phyloP scores from a whole-genome alignment of 441 rosid species.

The Jatropha multifida region DNA sequence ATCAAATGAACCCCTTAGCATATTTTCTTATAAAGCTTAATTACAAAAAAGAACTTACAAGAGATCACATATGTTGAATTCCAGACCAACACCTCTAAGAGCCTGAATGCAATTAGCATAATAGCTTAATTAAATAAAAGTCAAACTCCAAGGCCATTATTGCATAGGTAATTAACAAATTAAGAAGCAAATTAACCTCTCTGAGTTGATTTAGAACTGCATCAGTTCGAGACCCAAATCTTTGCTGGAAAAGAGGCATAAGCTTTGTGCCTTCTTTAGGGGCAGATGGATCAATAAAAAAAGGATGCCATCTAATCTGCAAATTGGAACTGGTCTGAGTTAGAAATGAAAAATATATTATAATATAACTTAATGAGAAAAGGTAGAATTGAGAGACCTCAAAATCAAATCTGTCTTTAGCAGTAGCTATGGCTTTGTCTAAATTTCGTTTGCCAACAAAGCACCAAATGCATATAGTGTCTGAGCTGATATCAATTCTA shows the following conservation, averaged over 20 bases:
- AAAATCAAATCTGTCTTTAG: constrained; percentile 61
- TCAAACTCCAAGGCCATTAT: background rate
- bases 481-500: constrained; percentile 69
- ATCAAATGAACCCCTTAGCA: background rate
- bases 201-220: constrained; percentile 51
- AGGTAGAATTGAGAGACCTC: constrained; percentile 39
- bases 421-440: constrained; percentile 72
- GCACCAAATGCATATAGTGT: constrained; percentile 89
- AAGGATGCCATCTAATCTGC: constrained; percentile 74
- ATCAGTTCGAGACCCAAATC: constrained; percentile 60
- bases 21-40: background rate
- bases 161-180: background rate
- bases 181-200: constrained; percentile 46
- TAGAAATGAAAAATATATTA: background rate
- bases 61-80: constrained; percentile 60
- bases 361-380: background rate
- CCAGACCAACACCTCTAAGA: constrained; percentile 51
- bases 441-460: constrained; percentile 77
- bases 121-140: background rate
- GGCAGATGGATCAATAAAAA: constrained; percentile 62
- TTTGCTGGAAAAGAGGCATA: constrained; percentile 53
- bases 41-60: constrained; percentile 41
- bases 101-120: constrained; percentile 34
- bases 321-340: constrained; percentile 12
- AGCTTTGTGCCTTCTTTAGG: constrained; percentile 69